Percentiles rank a stretch among this genome's conserved stretches.
These are phyloP conservation scores for Aspergillus latus DNA, from an alignment of 2,329 filamentous ascomycete species.

Conservation along the genomic window DNA sequence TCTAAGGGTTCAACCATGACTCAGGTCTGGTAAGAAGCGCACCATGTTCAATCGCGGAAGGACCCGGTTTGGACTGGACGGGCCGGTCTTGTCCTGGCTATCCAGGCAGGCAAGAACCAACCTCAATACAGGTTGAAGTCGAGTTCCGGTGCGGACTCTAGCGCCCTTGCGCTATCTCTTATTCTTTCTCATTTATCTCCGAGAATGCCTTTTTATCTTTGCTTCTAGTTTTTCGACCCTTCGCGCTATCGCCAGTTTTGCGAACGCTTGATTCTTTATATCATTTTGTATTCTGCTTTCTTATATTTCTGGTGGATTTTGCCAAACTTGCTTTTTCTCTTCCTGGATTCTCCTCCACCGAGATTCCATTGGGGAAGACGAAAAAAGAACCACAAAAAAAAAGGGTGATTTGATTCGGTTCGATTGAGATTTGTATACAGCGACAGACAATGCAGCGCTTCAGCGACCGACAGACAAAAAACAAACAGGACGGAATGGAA, in stretches of 20 bases:
- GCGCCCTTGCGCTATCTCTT: background rate
- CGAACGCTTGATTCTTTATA: slow-evolving; percentile 7
- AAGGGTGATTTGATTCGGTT: background rate
- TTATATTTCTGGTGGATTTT: background rate
- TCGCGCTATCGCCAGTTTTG: background rate
- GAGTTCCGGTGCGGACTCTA: background rate
- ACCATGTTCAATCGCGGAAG: slow-evolving; percentile 6
- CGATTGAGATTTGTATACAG: slow-evolving; percentile 3
- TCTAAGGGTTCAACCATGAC: background rate
- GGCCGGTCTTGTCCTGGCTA: background rate
- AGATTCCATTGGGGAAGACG: background rate
- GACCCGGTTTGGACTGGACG: background rate
- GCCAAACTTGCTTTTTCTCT: background rate
- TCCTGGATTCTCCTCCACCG: background rate
- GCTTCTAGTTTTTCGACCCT: no score
- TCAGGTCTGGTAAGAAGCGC: slow-evolving; percentile 2
- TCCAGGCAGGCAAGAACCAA: background rate
- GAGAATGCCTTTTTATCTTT: background rate
- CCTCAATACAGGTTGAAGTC: background rate
- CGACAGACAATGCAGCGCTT: background rate
- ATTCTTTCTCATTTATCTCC: background rate
- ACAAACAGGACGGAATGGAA: slow-evolving; percentile 4
- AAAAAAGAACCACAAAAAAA: background rate
- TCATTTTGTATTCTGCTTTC: slow-evolving; percentile 5
- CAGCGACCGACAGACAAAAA: background rate